Percentiles rank a stretch among this genome's conserved stretches.
Conservation (phyloP, 108 stramenopile species). For the Seminavis robusta region DNA sequence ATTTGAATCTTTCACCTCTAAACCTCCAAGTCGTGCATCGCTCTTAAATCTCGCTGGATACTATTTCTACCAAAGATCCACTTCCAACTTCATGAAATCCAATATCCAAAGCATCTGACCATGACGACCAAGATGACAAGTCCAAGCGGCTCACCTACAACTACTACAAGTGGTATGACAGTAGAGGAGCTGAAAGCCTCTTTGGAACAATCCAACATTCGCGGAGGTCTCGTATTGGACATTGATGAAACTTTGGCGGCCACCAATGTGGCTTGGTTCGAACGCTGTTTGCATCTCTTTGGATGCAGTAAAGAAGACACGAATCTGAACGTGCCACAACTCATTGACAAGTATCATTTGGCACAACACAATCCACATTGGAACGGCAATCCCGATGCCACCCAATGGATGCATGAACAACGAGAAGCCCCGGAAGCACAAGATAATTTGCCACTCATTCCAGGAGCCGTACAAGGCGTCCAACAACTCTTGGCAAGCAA, state of each 20-base stretch:
- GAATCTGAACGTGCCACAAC: background rate
- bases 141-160: too few species aligned
- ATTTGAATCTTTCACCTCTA: too few species aligned
- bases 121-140: too few species aligned
- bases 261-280: constrained; percentile 3
- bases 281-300: background rate
- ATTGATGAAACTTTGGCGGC: constrained; percentile 3
- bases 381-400: background rate
- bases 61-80: too few species aligned
- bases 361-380: background rate
- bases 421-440: constrained; percentile 1
- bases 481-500: background rate
- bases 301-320: background rate
- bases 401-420: background rate
- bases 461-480: background rate
- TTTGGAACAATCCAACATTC: background rate
- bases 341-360: constrained; percentile 1
- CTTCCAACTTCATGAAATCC: too few species aligned
- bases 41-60: too few species aligned
- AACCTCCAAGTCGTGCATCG: too few species aligned
- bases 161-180: background rate
- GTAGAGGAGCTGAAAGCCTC: background rate
- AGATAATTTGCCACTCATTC: constrained; percentile 1
- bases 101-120: too few species aligned
- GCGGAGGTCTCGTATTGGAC: background rate